Base-by-base conservation (phyloP, 2,329 filamentous ascomycete genomes). In the Stachybotrys echinatus region DNA sequence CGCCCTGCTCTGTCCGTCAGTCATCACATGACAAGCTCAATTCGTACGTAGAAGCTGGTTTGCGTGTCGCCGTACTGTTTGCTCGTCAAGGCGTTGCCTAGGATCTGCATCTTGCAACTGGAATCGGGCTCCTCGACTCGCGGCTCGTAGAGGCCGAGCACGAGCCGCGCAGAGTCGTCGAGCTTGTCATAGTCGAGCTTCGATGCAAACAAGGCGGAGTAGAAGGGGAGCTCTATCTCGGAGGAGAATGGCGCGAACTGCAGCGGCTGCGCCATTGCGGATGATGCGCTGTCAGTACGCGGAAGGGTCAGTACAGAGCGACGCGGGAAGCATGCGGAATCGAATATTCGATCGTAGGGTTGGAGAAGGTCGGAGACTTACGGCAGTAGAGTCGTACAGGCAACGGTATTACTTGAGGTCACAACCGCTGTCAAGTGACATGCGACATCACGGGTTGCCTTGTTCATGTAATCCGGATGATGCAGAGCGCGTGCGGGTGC, bases 181-280 rank as follows among this genome's bases (percentile, higher is more conserved):
- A 99, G 88, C 72, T 92, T 96, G 73, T 96, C 94, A 79, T 95
- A 87, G 67, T 97, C 91, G 65, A 99, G 90, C 73, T 99, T 99
- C 57, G 87, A 88, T 6, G 87, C 84, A 52, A 95, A 94, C n/a
- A 99, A 81, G 5, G 90, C 86, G 43, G 89, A 87, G 67, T 96
- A 99, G 71, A 99, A 99, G 42, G 91, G 89, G 42, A 97, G 79
- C 66, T 99, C 94, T 64, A 97, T 91, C 71, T 96, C 90, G 45
- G 92, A 96, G 39, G 86, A 83, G 76, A 96, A 97, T 1, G 92
- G 87, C 53, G 90, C 89, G 70, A 92, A 99, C 74, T 81, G 79
- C 47, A 83, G 67, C 20, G 69, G 67, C 23, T 70, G 61, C 48
- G 80, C 61, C 72, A 83, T 86, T 68, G 63, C 76, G 47, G 54